Evolutionary conservation across 306 rosid species (phyloP).

Genomic region (Sechiopsis laciniata): DNA sequence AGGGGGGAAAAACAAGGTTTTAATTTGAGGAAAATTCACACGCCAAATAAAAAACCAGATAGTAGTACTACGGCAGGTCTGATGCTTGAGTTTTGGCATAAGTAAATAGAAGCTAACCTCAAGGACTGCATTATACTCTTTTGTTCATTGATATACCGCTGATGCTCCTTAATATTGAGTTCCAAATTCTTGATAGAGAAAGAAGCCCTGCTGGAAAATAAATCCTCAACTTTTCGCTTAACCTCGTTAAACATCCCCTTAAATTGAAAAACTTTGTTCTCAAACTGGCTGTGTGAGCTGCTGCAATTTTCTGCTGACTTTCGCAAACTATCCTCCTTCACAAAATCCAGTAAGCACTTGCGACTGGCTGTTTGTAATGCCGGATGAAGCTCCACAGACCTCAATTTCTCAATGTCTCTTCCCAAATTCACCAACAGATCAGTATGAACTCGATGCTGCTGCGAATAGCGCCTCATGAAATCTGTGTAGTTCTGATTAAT

Average conservation of each 20-base stretch:
- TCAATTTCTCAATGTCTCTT: conserved; percentile 65
- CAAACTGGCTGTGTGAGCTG: conserved; percentile 81
- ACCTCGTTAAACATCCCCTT: conserved; percentile 60
- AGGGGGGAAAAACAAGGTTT: not conserved
- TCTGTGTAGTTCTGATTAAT: conserved; percentile 72
- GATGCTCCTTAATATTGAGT: conserved; percentile 55
- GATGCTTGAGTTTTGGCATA: conserved; percentile 9
- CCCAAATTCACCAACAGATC: conserved; percentile 75
- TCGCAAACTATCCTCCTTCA: conserved; percentile 76
- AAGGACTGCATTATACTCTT: conserved; percentile 91
- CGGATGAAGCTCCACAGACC: conserved; percentile 70
- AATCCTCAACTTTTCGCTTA: conserved; percentile 65
- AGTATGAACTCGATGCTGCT: conserved; percentile 62
- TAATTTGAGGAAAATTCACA: not conserved
- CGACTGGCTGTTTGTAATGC: conserved; percentile 50
- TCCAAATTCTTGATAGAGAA: conserved; percentile 46
- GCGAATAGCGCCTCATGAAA: conserved; percentile 74
- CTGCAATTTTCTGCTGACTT: conserved; percentile 72
- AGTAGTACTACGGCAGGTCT: not conserved
- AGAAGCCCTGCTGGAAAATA: conserved; percentile 47
- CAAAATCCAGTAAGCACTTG: conserved; percentile 83
- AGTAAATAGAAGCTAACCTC: conserved; percentile 50
- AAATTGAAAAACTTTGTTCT: conserved; percentile 77
- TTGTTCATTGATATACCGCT: conserved; percentile 55
- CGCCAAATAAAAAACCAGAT: conserved; percentile 12